Conservation (phyloP, 768 basidiomycete species). For the Grammothele lineata region DNA sequence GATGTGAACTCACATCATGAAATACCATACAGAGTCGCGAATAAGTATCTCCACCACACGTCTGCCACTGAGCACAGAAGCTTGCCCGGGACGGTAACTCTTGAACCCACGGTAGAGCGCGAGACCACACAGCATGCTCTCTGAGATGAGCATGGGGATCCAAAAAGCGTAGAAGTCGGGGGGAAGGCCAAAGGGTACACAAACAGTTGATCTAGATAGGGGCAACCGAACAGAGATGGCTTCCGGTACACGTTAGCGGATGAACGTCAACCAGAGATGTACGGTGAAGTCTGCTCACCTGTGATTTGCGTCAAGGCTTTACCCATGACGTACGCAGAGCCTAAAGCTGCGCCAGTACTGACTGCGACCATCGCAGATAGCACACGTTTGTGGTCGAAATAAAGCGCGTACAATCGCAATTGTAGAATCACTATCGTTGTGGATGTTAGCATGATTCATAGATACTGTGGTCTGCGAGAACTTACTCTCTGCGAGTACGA, state of each 20-base stretch:
- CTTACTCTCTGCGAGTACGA: slow-evolving; percentile 53
- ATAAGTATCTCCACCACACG: slow-evolving; percentile 47
- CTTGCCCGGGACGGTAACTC: slow-evolving; percentile 31
- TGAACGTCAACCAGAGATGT: neutral
- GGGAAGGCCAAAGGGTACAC: slow-evolving; percentile 37
- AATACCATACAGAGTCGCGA: slow-evolving; percentile 54
- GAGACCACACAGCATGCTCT: slow-evolving; percentile 46
- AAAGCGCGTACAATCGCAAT: slow-evolving; percentile 61
- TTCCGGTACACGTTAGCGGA: no score
- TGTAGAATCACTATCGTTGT: slow-evolving; percentile 47
- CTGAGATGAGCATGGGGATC: slow-evolving; percentile 55
- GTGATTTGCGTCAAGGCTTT: slow-evolving; percentile 34
- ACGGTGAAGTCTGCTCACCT: no score
- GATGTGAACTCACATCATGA: slow-evolving; percentile 50
- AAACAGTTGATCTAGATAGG: slow-evolving; percentile 31
- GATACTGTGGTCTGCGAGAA: neutral
- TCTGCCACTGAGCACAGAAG: slow-evolving; percentile 38
- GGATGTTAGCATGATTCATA: neutral
- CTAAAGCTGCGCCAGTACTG: slow-evolving; percentile 36
- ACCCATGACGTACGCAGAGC: slow-evolving; percentile 48
- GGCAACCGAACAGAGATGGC: neutral
- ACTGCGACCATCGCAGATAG: slow-evolving; percentile 40
- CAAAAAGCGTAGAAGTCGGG: slow-evolving; percentile 50
- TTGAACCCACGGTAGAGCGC: slow-evolving; percentile 49
- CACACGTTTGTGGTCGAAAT: slow-evolving; percentile 47